Evolutionary conservation across 2,329 filamentous ascomycete species (phyloP).

Genomic region (Colletotrichum noveboracense): DNA sequence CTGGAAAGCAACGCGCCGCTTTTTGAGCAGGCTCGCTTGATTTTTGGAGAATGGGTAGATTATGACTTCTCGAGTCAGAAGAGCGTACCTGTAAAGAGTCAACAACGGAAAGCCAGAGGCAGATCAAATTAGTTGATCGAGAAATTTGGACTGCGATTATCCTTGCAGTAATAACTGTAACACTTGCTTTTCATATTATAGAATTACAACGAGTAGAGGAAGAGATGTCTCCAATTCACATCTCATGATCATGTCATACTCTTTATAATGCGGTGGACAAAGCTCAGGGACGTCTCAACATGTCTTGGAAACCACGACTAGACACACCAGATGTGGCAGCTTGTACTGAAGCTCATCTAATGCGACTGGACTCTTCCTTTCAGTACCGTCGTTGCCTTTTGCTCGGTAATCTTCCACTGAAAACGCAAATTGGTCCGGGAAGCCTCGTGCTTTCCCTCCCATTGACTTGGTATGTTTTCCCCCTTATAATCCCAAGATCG

Average conservation of each 20-base stretch:
- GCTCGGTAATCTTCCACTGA: not conserved
- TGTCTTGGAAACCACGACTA: not conserved
- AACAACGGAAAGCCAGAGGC: not conserved
- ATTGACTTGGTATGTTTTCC: not conserved
- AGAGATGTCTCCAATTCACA: not conserved
- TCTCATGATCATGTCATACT: not conserved
- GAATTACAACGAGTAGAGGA: not conserved
- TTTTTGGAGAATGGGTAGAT: not conserved
- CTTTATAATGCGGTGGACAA: not conserved
- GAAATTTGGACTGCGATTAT: not conserved
- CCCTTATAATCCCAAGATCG: not conserved
- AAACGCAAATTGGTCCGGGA: not conserved
- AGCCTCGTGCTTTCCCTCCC: not conserved
- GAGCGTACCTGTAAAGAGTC: rapidly evolving
- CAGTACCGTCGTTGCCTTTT: not conserved
- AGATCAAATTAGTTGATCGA: not conserved
- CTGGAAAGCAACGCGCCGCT: not conserved
- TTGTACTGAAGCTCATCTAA: not conserved
- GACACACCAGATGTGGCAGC: not conserved
- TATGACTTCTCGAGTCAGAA: not conserved
- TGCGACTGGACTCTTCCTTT: not conserved
- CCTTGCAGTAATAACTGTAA: not conserved
- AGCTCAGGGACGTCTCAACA: not conserved
- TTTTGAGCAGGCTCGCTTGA: not conserved
- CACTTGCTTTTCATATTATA: not conserved